Evolutionary conservation across 2,329 filamentous ascomycete species (phyloP), one percentile per base, ranked within the genome.

Genomic region (Alternaria viburni): DNA sequence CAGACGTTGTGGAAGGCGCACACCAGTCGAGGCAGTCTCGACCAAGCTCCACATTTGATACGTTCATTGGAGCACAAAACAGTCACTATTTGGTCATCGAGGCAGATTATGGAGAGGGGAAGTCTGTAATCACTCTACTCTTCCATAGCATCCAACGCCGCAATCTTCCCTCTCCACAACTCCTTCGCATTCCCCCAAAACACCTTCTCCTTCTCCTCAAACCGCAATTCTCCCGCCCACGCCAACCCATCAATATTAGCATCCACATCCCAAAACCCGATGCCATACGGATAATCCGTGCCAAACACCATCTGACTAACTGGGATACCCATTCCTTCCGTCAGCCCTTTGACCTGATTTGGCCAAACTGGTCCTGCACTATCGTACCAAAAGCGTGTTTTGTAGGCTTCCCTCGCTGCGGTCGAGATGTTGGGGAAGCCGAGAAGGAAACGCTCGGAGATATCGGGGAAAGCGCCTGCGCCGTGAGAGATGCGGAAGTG

Each of bases 261-360:
- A 65, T 74, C 62, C 1, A 77, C 75, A 63, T 79, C 71, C 76
- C 77, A 79, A 55, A 78, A 78, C 4, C 77, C 74, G n/a, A 79
- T 79, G 0, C 77, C 77, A 59, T 79, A 79, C 21, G 77, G 76
- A 61, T 77, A 79, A 56, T 80, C 76, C 74, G 79, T 79, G 0
- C 78, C 79, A 68, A 80, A 80, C 15, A 80, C 72, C 30, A 80
- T 62, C 61, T 79, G 77, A 12, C 64, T 68, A 1, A 72, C 47
- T 1, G 72, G 73, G 19, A 79, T 57, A n/a, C 65, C 71, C 69
- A 74, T 64, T 7, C 79, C 74, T 10, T 74, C 77, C 3, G 75
- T 69, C 55, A 81, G 56, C 0, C 78, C 79, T 56, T 76, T 72
- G 32, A 80, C 69, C 66, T 81, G 79, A 6, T 70, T 68, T 4